Conservation (phyloP, 2,329 filamentous ascomycete species). For the Rhynchosporium agropyri region DNA sequence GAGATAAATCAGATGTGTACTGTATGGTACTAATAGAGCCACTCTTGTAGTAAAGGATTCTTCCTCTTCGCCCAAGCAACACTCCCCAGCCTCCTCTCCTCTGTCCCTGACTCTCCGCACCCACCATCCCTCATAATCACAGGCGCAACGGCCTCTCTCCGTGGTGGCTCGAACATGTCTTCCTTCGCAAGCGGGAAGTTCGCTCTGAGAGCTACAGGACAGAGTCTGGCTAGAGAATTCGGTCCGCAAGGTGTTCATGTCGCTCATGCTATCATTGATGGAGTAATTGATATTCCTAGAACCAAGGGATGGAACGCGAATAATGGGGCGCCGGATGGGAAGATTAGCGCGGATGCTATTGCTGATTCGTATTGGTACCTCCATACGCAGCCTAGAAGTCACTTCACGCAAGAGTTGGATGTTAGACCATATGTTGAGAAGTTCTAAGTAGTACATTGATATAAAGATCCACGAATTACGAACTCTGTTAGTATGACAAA, state of each 20-base stretch:
- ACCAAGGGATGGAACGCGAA: constrained; percentile 57
- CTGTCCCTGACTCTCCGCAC: constrained; percentile 55
- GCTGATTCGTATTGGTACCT: constrained; percentile 79
- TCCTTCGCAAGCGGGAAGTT: constrained; percentile 81
- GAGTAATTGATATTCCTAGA: constrained; percentile 78
- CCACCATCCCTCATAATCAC: constrained; percentile 85
- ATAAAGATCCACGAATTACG: neutral
- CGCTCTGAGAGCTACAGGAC: constrained; percentile 71
- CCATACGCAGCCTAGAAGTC: constrained; percentile 77
- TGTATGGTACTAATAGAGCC: constrained; percentile 13
- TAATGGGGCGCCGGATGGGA: constrained; percentile 55
- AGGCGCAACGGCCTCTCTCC: constrained; percentile 79
- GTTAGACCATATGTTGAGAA: constrained; percentile 81
- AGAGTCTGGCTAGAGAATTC: constrained; percentile 81
- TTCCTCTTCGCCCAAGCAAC: constrained; percentile 75
- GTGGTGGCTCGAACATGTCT: constrained; percentile 69
- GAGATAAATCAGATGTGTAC: neutral
- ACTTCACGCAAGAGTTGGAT: constrained; percentile 82
- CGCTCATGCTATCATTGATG: constrained; percentile 80
- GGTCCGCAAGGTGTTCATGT: constrained; percentile 84
- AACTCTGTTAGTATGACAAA: too few species aligned
- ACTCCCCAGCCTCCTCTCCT: constrained; percentile 70
- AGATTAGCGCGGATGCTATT: constrained; percentile 78
- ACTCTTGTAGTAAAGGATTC: constrained; percentile 53
- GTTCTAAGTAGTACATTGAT: constrained; percentile 45